Percentiles rank a stretch among this genome's conserved stretches.
phyloP scores from a whole-genome alignment of 2,329 filamentous ascomycete genomes.

The Cladophialophora psammophila region DNA sequence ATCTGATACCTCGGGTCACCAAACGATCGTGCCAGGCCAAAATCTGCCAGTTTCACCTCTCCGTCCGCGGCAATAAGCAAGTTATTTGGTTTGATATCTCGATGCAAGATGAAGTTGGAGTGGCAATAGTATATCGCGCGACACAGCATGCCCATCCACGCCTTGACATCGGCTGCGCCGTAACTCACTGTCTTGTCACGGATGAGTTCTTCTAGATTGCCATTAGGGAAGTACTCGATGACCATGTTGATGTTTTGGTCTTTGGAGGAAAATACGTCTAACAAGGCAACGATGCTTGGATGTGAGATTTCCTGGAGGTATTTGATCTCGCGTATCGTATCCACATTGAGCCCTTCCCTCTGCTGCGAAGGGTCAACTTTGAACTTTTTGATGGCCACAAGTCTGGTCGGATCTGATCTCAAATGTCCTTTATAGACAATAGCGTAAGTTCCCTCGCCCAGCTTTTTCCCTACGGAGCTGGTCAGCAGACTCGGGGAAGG shows the following conservation, averaged over 20 bases:
- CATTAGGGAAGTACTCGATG: slow-evolving; percentile 90
- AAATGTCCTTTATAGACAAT: slow-evolving; percentile 91
- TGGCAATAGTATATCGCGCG: slow-evolving; percentile 97
- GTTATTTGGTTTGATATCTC: slow-evolving; percentile 99
- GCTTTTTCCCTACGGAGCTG: slow-evolving; percentile 72
- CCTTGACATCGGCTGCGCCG: slow-evolving; percentile 88
- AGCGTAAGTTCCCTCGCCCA: slow-evolving; percentile 97
- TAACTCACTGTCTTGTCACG: slow-evolving; percentile 85
- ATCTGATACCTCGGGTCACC: slow-evolving; percentile 87
- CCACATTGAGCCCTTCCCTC: slow-evolving; percentile 89
- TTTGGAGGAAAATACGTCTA: slow-evolving; percentile 93
- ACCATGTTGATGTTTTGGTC: slow-evolving; percentile 97
- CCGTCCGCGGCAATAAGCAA: slow-evolving; percentile 91
- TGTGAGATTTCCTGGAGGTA: slow-evolving; percentile 93
- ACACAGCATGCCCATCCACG: slow-evolving; percentile 98
- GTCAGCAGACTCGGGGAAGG: neutral
- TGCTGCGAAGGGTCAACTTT: slow-evolving; percentile 62
- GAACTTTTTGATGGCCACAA: slow-evolving; percentile 73
- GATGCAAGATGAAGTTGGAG: slow-evolving; percentile 89
- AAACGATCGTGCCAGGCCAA: slow-evolving; percentile 89
- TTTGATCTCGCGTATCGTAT: slow-evolving; percentile 94
- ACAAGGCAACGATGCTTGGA: slow-evolving; percentile 91
- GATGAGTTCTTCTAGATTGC: slow-evolving; percentile 93
- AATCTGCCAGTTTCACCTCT: slow-evolving; percentile 95
- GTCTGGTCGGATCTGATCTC: slow-evolving; percentile 70